These are phyloP conservation scores for Ophiostoma piceae DNA, from an alignment of 2,329 filamentous ascomycete species.

Conservation along the genomic window DNA sequence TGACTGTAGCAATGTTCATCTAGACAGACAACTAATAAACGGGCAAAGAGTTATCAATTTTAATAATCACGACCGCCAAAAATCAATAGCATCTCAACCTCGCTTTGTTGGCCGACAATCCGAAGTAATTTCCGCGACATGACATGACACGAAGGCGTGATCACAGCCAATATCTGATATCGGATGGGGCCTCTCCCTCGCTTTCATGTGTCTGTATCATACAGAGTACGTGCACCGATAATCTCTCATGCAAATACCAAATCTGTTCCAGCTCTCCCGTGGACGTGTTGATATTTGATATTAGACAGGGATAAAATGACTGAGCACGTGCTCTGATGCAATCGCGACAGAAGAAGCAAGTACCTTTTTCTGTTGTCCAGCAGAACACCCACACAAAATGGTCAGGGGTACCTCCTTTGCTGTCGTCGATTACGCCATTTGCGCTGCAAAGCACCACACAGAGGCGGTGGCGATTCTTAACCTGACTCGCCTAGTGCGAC, in stretches of 20 bases:
- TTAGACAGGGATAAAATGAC: constrained; percentile 5
- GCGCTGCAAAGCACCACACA: constrained; percentile 12
- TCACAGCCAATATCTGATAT: not conserved
- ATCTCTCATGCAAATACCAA: not conserved
- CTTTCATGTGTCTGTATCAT: not conserved
- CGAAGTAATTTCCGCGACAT: not conserved
- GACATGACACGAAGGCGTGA: constrained; percentile 4
- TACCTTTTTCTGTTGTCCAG: not conserved
- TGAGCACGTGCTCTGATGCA: constrained; percentile 10
- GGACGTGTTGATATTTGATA: not conserved
- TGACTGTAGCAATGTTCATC: not conserved
- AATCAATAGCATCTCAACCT: not conserved
- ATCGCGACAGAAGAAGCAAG: not conserved
- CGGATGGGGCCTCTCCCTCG: not conserved
- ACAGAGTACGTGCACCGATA: not conserved
- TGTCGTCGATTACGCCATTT: constrained; percentile 1
- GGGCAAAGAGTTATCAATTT: not conserved
- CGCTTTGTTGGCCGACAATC: not conserved
- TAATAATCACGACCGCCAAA: not conserved
- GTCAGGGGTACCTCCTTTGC: not conserved
- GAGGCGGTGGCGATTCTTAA: constrained; percentile 11
- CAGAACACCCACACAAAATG: not conserved
- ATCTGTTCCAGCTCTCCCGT: not conserved
- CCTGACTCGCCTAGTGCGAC: constrained; percentile 11
- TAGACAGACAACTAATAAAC: not conserved